Conservation (phyloP, 2,329 filamentous ascomycete species). For the Monosporascus sp. region DNA sequence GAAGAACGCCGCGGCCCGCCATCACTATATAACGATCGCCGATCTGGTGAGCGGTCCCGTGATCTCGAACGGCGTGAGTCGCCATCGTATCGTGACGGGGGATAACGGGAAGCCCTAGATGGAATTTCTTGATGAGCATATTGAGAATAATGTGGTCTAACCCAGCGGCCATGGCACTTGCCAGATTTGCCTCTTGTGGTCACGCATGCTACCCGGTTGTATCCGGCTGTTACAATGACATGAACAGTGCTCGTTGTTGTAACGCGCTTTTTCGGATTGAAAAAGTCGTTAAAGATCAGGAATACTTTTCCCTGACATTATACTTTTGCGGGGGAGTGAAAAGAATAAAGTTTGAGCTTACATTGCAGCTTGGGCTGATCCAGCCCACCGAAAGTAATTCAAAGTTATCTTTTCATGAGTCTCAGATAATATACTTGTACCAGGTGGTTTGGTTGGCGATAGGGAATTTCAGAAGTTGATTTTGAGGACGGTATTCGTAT, state of each 20-base stretch:
- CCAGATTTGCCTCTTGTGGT: background rate
- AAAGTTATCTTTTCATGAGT: background rate
- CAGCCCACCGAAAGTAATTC: background rate
- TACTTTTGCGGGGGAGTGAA: background rate
- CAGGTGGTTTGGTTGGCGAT: background rate
- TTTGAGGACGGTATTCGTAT: background rate
- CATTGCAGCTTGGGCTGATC: background rate
- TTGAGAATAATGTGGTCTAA: background rate
- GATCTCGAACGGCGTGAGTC: constrained; percentile 59
- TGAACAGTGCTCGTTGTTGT: too few species aligned
- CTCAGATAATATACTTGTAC: background rate
- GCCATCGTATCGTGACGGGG: constrained; percentile 56
- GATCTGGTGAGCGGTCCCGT: constrained; percentile 64
- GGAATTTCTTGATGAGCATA: constrained; percentile 21
- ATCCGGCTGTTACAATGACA: too few species aligned
- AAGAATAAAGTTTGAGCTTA: background rate
- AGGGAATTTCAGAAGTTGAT: background rate
- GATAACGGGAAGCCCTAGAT: constrained; percentile 48
- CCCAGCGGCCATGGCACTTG: background rate
- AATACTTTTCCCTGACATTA: too few species aligned
- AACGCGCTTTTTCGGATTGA: too few species aligned
- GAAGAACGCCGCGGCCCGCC: constrained; percentile 66
- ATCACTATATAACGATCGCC: constrained; percentile 51
- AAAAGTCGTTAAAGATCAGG: background rate
- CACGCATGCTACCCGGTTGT: too few species aligned